Evolutionary conservation across 352 stramenopile species (phyloP), one percentile per base, ranked within the genome.

Genomic region (Globisporangium heterothallicum): DNA sequence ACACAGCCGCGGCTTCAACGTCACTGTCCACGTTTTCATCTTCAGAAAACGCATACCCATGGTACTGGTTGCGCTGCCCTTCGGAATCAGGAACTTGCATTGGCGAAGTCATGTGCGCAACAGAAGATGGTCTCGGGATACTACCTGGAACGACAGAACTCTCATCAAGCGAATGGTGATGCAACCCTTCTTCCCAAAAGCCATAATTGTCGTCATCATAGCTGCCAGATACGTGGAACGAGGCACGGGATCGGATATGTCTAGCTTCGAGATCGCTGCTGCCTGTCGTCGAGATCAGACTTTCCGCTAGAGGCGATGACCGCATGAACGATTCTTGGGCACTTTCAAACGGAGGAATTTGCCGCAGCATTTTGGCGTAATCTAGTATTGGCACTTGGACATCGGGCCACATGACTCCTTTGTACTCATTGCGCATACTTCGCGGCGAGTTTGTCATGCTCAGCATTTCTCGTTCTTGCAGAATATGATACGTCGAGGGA

Each of bases 41-140:
- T 53, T 91, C 75, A 6, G 80, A 88, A 56, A 91, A 91, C 2
- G 80, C 80, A 42, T 91, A 91, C 8, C 80, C 80, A 51, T 86
- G 77, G 49, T 91, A 91, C 42, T 76, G 55, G 7, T 67, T 59
- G 2, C 57, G 56, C 16, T 49, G 34, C 0, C 25, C 36, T 12
- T 56, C 59, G 10, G 34, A 48, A 21, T 59, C 55, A 21, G 40
- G 18, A 10, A 22, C 19, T 36, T 36, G 12, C 30, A 13, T 13
- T 16, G 30, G 30, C 30, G 30, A 36, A 3, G 30, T 13, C 30
- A 36, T 36, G 30, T 36, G 30, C 2, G 30, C n/a, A n/a, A n/a
- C n/a, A n/a, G n/a, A n/a, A n/a, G n/a, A n/a, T n/a, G n/a, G n/a
- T n/a, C n/a, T n/a, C n/a, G n/a, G n/a, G n/a, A n/a, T n/a, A n/a